These are phyloP conservation scores for Hypoxylon trugodes DNA, from an alignment of 495 filamentous ascomycete species.

Conservation along the genomic window DNA sequence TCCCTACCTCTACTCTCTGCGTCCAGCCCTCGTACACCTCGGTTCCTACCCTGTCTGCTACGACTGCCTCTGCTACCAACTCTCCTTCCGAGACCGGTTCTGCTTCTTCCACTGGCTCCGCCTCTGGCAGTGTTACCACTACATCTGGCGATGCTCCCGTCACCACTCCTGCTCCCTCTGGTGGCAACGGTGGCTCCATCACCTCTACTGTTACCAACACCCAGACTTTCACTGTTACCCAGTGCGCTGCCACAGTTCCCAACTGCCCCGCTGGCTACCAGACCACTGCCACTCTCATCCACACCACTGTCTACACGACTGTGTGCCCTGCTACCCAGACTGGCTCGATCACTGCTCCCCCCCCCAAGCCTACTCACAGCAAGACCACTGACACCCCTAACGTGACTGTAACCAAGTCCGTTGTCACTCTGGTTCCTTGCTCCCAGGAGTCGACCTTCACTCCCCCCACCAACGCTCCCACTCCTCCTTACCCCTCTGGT, in stretches of 20 bases:
- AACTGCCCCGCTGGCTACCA: conserved; percentile 48
- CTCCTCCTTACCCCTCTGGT: conserved; percentile 40
- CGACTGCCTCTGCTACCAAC: conserved; percentile 5
- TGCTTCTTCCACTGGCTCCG: conserved; percentile 10
- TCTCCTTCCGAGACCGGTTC: conserved; percentile 4
- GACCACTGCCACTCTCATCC: conserved; percentile 42
- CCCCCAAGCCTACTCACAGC: conserved; percentile 35
- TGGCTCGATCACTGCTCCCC: conserved; percentile 25
- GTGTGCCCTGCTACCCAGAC: conserved; percentile 47
- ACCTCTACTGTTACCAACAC: conserved; percentile 42
- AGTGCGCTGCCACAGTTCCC: conserved; percentile 42
- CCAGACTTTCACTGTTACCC: conserved; percentile 45
- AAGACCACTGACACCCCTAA: conserved; percentile 28
- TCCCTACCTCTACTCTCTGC: conserved; percentile 49
- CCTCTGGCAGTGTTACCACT: background rate
- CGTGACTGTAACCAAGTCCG: conserved; percentile 41
- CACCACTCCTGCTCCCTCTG: conserved; percentile 20
- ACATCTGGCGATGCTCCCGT: conserved; percentile 7
- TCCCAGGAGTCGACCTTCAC: conserved; percentile 40
- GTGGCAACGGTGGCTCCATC: conserved; percentile 14
- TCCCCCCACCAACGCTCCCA: conserved; percentile 39
- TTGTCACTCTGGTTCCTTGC: conserved; percentile 45
- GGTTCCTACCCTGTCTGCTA: conserved; percentile 24
- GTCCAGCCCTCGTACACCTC: conserved; percentile 36
- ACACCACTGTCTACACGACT: conserved; percentile 43